phyloP scores from a whole-genome alignment of 345 rosid genomes.

The Eucalyptus tenuipes region DNA sequence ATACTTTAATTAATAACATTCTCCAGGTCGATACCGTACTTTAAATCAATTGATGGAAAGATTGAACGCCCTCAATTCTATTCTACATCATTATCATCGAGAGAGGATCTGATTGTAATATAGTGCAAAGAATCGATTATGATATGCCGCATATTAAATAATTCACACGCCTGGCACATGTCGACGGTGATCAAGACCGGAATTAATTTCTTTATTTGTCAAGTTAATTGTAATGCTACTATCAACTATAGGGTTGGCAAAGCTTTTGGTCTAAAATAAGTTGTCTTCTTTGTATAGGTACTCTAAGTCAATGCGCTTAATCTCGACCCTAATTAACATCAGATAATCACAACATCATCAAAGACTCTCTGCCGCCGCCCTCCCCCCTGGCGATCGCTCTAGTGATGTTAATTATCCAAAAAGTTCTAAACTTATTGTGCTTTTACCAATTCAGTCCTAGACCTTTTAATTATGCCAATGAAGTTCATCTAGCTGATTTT shows the following conservation, averaged over 20 bases:
- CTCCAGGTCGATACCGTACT: not conserved
- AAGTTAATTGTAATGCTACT: not conserved
- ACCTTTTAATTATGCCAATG: not conserved
- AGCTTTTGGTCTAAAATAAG: not conserved
- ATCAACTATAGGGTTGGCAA: not conserved
- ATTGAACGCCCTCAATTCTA: not conserved
- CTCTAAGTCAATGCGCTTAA: not conserved
- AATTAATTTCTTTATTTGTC: not conserved
- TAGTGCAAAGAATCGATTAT: not conserved
- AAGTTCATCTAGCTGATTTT: no score
- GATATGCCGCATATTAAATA: not conserved
- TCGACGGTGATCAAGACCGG: not conserved
- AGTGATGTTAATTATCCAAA: not conserved
- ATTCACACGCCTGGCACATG: not conserved
- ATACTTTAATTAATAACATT: not conserved
- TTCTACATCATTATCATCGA: not conserved
- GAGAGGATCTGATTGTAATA: not conserved
- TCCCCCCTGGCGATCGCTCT: not conserved
- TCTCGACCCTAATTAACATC: not conserved
- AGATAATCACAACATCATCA: not conserved
- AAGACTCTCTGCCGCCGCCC: not conserved
- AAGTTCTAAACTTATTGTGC: no score
- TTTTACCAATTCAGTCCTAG: not conserved
- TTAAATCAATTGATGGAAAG: not conserved
- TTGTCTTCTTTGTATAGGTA: not conserved